Conservation (phyloP, 352 stramenopile genomes). For the Phytophthora hibernalis region DNA sequence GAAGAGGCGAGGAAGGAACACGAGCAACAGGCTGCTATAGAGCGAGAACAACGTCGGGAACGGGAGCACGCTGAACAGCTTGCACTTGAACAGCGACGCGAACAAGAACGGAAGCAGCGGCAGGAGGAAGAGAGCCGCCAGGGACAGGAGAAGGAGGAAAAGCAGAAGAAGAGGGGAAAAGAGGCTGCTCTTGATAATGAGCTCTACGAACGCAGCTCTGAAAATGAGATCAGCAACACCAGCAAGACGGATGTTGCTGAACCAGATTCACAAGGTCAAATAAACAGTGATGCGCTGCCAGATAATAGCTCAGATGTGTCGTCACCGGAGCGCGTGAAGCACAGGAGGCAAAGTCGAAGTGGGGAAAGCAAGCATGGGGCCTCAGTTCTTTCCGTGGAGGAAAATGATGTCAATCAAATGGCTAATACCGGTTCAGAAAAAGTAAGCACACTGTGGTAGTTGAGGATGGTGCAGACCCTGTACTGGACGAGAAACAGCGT, state of each 20-base stretch:
- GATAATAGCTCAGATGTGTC: conserved; percentile 17
- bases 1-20: conserved; percentile 35
- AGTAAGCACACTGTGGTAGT: not conserved
- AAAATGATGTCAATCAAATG: not conserved
- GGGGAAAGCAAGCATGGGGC: conserved; percentile 14
- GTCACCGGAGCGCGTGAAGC: conserved; percentile 9
- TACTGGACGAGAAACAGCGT: conserved; percentile 26
- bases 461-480: not conserved
- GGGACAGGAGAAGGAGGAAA: conserved; percentile 12
- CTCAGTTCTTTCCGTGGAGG: conserved; percentile 1
- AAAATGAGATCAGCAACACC: not conserved
- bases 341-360: conserved; percentile 23
- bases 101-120: conserved; percentile 24
- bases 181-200: not conserved
- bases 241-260: conserved; percentile 1
- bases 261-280: not conserved
- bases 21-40: conserved; percentile 33
- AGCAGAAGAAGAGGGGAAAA: conserved; percentile 20
- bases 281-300: not conserved
- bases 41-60: conserved; percentile 35
- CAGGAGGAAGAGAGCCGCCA: conserved; percentile 25
- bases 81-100: conserved; percentile 28
- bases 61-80: conserved; percentile 35
- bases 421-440: too few relatives aligned
- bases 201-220: not conserved